These are phyloP conservation scores for Epichloe bromicola DNA, from an alignment of 2,329 filamentous ascomycete genomes.

Conservation along the genomic window DNA sequence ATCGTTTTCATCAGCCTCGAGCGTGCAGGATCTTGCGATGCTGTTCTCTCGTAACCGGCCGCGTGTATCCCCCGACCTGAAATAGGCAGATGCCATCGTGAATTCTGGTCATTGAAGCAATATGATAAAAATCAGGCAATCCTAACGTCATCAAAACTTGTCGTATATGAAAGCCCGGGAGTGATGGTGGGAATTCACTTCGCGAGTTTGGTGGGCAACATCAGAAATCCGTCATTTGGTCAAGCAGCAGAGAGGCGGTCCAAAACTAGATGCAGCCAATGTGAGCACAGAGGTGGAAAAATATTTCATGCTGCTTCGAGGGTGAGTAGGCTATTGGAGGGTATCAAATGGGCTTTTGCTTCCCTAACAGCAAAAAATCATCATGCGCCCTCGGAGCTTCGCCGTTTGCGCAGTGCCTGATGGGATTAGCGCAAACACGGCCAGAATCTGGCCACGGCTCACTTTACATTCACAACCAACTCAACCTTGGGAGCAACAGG, in stretches of 20 bases:
- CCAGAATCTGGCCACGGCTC: too few relatives aligned
- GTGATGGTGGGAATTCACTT: too few relatives aligned
- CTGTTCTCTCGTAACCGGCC: not conserved
- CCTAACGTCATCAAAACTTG: not conserved
- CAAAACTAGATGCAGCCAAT: too few relatives aligned
- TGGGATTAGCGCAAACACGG: too few relatives aligned
- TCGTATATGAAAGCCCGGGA: not conserved
- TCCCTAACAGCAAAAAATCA: too few relatives aligned
- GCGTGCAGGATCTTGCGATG: slow-evolving; percentile 11
- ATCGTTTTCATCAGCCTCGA: slow-evolving; percentile 6
- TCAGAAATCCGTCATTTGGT: too few relatives aligned
- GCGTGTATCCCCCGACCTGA: not conserved
- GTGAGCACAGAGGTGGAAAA: not conserved
- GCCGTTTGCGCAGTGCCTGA: not conserved
- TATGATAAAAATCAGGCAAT: not conserved
- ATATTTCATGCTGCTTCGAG: not conserved
- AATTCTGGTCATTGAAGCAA: not conserved
- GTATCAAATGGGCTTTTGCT: too few relatives aligned
- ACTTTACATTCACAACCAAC: too few relatives aligned
- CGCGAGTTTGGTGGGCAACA: not conserved
- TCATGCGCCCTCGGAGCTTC: not conserved
- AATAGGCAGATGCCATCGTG: not conserved
- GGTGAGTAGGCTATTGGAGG: not conserved
- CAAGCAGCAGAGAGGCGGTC: not conserved
- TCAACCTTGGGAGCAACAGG: too few relatives aligned